Evolutionary conservation across 2,329 filamentous ascomycete species (phyloP).

Genomic region (Penicillium sp.): DNA sequence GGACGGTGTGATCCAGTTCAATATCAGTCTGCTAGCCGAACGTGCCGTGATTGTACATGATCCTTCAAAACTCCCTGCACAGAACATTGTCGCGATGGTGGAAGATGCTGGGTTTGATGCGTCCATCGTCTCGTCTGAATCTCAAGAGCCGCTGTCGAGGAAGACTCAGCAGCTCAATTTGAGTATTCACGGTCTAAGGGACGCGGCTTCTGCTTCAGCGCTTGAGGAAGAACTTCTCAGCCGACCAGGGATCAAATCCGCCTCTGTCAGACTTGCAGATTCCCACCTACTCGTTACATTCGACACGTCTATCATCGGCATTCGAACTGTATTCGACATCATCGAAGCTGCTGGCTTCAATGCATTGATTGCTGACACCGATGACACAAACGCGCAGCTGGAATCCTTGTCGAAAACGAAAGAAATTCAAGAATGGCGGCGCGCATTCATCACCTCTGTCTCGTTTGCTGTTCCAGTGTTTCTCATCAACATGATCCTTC

Average conservation of each 20-base stretch:
- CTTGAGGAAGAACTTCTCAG: slow-evolving; percentile 69
- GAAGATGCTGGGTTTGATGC: slow-evolving; percentile 91
- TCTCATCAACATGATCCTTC: slow-evolving; percentile 87
- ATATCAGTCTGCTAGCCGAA: slow-evolving; percentile 91
- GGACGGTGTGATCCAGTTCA: slow-evolving; percentile 82
- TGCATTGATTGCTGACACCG: slow-evolving; percentile 82
- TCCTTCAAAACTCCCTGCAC: slow-evolving; percentile 66
- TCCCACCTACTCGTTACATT: slow-evolving; percentile 75
- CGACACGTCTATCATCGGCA: slow-evolving; percentile 69
- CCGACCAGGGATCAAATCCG: slow-evolving; percentile 72
- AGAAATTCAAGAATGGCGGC: slow-evolving; percentile 91
- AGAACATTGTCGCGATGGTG: slow-evolving; percentile 78
- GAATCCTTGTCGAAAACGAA: slow-evolving; percentile 95
- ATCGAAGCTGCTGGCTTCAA: slow-evolving; percentile 85
- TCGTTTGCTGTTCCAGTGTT: slow-evolving; percentile 89
- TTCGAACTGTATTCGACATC: slow-evolving; percentile 78
- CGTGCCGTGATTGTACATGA: slow-evolving; percentile 87
- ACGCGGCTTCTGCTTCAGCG: slow-evolving; percentile 68
- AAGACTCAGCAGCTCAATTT: slow-evolving; percentile 68
- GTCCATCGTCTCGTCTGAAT: slow-evolving; percentile 73
- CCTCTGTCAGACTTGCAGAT: slow-evolving; percentile 70
- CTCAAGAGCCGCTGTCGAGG: slow-evolving; percentile 58
- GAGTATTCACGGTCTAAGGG: slow-evolving; percentile 78
- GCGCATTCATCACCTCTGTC: slow-evolving; percentile 74
- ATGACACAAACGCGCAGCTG: slow-evolving; percentile 95